Conservation (phyloP, 2,329 filamentous ascomycete species). For the Fusarium pseudograminearum region DNA sequence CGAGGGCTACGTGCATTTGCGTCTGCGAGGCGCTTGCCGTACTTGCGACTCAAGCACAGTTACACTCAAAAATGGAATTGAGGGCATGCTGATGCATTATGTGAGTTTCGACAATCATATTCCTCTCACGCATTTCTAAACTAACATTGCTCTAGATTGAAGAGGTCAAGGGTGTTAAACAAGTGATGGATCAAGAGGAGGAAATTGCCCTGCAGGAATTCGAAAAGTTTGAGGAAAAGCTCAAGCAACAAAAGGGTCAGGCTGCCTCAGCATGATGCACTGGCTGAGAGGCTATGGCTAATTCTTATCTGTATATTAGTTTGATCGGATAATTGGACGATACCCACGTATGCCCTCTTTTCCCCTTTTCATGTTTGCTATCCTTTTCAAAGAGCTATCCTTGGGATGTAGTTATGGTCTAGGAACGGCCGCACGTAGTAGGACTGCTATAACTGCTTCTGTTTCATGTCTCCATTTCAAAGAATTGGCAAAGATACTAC, state of each 20-base stretch:
- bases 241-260: constrained; percentile 65
- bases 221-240: constrained; percentile 91
- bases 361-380: neutral
- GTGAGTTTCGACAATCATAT: constrained; percentile 64
- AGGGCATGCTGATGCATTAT: constrained; percentile 98
- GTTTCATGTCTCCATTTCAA: constrained; percentile 6
- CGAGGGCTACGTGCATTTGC: constrained; percentile 82
- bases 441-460: neutral
- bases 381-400: neutral
- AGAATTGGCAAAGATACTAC: neutral
- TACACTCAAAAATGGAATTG: constrained; percentile 96
- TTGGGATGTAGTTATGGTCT: neutral
- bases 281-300: neutral
- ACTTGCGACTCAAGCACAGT: constrained; percentile 98
- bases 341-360: constrained; percentile 41
- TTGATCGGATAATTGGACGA: constrained; percentile 43
- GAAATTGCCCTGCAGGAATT: constrained; percentile 89
- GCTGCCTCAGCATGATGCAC: constrained; percentile 28
- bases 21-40: constrained; percentile 90
- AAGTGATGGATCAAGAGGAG: constrained; percentile 92
- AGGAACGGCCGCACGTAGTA: neutral
- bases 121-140: neutral
- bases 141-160: constrained; percentile 76
- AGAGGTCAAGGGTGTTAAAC: constrained; percentile 91
- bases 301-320: constrained; percentile 41